Conservation (phyloP, 208 protist species). For the Leishmania mexicana region DNA sequence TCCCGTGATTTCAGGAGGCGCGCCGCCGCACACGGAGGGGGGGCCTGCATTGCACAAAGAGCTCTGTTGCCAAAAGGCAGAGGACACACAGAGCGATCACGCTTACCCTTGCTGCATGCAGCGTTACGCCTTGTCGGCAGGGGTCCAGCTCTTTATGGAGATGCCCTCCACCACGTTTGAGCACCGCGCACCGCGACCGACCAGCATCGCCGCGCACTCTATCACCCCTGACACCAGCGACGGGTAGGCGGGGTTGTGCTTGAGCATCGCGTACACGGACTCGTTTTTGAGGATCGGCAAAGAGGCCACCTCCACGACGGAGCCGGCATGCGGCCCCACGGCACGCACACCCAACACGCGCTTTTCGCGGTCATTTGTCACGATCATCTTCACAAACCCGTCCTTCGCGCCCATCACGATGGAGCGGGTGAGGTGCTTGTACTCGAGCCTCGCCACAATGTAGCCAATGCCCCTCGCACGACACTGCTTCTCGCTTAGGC, state of each 20-base stretch:
- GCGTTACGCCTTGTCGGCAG: neutral
- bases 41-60: neutral
- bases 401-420: slow-evolving; percentile 46
- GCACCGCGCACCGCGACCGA: slow-evolving; percentile 44
- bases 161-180: slow-evolving; percentile 42
- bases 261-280: slow-evolving; percentile 64
- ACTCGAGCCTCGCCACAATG: slow-evolving; percentile 47
- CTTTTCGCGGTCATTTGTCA: slow-evolving; percentile 70
- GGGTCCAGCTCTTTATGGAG: slow-evolving; percentile 39
- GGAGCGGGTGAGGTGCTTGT: slow-evolving; percentile 50
- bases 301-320: slow-evolving; percentile 69
- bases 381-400: slow-evolving; percentile 78
- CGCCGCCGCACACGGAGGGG: neutral
- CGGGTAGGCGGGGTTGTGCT: slow-evolving; percentile 61
- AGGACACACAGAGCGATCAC: neutral
- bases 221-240: slow-evolving; percentile 54
- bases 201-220: slow-evolving; percentile 66
- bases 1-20: neutral
- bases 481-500: slow-evolving; percentile 72
- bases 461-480: slow-evolving; percentile 47
- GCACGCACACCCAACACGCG: slow-evolving; percentile 67
- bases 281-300: slow-evolving; percentile 55
- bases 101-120: neutral
- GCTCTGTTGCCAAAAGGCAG: neutral
- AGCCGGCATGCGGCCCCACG: slow-evolving; percentile 58